Percentiles rank a stretch among this genome's conserved stretches.
Evolutionary conservation across 352 stramenopile species (phyloP).

Genomic region (Phytophthora chlamydospora): DNA sequence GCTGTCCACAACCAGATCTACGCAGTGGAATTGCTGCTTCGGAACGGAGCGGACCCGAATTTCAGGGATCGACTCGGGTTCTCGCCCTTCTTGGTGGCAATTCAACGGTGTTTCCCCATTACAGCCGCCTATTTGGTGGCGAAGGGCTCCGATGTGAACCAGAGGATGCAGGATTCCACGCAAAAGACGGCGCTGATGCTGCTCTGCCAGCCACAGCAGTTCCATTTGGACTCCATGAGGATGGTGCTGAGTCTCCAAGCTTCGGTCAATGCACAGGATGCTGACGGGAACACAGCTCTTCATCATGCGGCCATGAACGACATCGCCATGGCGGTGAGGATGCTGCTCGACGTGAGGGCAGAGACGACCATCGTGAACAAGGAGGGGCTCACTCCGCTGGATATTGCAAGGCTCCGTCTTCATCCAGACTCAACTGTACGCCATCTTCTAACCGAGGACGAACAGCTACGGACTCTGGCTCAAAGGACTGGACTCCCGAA

Average conservation of each 20-base stretch:
- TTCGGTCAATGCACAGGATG: slow-evolving; percentile 56
- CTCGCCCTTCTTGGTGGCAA: slow-evolving; percentile 68
- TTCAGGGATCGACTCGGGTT: slow-evolving; percentile 62
- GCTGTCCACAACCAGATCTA: slow-evolving; percentile 83
- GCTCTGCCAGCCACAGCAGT: slow-evolving; percentile 68
- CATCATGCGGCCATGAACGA: slow-evolving; percentile 73
- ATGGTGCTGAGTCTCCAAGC: slow-evolving; percentile 81
- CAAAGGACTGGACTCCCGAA: slow-evolving; percentile 50
- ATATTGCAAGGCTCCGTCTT: slow-evolving; percentile 43
- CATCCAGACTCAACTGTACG: slow-evolving; percentile 43
- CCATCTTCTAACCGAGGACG: slow-evolving; percentile 64
- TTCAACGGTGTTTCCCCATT: slow-evolving; percentile 79
- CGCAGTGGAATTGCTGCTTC: slow-evolving; percentile 71
- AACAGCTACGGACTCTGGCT: slow-evolving; percentile 56
- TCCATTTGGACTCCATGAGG: slow-evolving; percentile 82
- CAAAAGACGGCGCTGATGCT: slow-evolving; percentile 75
- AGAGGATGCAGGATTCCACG: slow-evolving; percentile 43
- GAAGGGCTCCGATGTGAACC: slow-evolving; percentile 73
- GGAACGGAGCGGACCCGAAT: slow-evolving; percentile 56
- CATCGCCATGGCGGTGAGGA: slow-evolving; percentile 64
- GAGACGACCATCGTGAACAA: slow-evolving; percentile 55
- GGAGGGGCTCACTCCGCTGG: slow-evolving; percentile 54
- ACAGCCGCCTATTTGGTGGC: slow-evolving; percentile 78
- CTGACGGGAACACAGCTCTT: slow-evolving; percentile 77
- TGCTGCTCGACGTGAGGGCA: slow-evolving; percentile 66